phyloP scores from a whole-genome alignment of 1,284 basidiomycete genomes.

The Cutaneotrichosporon mucoides region DNA sequence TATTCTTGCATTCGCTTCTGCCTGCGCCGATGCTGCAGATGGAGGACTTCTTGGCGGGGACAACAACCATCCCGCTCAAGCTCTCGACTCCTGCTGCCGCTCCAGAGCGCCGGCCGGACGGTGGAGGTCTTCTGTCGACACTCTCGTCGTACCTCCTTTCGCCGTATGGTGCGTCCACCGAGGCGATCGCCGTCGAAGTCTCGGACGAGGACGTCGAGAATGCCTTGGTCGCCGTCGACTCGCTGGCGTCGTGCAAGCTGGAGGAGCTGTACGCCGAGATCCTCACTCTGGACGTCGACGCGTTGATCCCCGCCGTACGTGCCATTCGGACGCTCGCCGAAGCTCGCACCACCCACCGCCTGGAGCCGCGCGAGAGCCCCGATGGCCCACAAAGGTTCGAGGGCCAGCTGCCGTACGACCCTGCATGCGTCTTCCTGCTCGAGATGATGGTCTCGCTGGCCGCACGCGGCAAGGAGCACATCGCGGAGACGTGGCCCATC shows the following conservation, averaged over 20 bases:
- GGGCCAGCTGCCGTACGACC: conserved; percentile 76
- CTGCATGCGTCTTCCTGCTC: conserved; percentile 85
- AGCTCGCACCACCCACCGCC: conserved; percentile 34
- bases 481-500: conserved; percentile 87
- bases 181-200: conserved; percentile 65
- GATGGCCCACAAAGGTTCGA: conserved; percentile 49
- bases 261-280: conserved; percentile 94
- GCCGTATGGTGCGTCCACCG: conserved; percentile 72
- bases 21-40: conserved; percentile 86
- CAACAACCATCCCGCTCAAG: conserved; percentile 81
- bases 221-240: conserved; percentile 91
- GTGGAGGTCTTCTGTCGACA: conserved; percentile 88
- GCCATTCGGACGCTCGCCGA: conserved; percentile 88
- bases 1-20: conserved; percentile 89
- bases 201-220: conserved; percentile 88
- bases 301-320: conserved; percentile 74
- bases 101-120: conserved; percentile 67
- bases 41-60: conserved; percentile 91
- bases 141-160: conserved; percentile 96
- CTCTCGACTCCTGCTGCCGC: conserved; percentile 64
- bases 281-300: conserved; percentile 70
- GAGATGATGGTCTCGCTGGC: conserved; percentile 90
- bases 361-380: conserved; percentile 54
- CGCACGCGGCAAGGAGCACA: conserved; percentile 66
- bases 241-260: conserved; percentile 85